Percentiles rank a stretch among this genome's conserved stretches.
These are phyloP conservation scores for Cryphonectria nitschkei DNA, from an alignment of 2,329 filamentous ascomycete species.

Conservation along the genomic window DNA sequence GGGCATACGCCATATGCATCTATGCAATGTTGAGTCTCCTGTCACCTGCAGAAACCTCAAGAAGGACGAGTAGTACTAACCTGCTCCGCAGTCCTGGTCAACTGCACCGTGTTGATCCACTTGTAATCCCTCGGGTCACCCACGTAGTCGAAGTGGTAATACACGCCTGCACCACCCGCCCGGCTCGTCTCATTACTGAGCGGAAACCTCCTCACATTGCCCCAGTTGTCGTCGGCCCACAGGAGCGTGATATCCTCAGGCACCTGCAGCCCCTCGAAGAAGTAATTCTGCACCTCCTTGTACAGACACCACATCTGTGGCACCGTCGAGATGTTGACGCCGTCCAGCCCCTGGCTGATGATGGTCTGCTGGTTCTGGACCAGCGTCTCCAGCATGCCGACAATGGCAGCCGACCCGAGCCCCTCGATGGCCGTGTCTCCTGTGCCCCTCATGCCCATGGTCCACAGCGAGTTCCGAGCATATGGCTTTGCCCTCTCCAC, in stretches of 20 bases:
- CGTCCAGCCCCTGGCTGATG: constrained; percentile 58
- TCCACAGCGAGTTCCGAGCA: constrained; percentile 66
- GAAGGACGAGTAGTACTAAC: constrained; percentile 16
- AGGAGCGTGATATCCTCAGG: constrained; percentile 70
- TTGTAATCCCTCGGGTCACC: constrained; percentile 53
- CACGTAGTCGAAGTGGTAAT: constrained; percentile 63
- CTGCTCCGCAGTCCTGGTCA: constrained; percentile 62
- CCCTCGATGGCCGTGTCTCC: constrained; percentile 65
- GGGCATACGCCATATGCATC: constrained; percentile 62
- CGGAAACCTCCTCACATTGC: constrained; percentile 66
- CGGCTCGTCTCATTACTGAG: constrained; percentile 61
- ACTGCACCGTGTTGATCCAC: constrained; percentile 68
- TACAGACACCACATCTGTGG: constrained; percentile 76
- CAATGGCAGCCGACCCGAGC: constrained; percentile 60
- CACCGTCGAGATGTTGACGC: constrained; percentile 52
- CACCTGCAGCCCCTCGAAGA: constrained; percentile 63
- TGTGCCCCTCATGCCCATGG: constrained; percentile 71
- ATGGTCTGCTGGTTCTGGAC: constrained; percentile 64
- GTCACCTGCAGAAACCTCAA: not conserved
- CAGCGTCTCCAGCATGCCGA: constrained; percentile 61
- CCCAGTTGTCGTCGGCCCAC: constrained; percentile 73
- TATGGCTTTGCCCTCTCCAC: constrained; percentile 67
- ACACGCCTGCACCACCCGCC: constrained; percentile 66
- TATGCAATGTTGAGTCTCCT: constrained; percentile 37
- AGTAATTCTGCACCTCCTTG: constrained; percentile 74